These are phyloP conservation scores for Calamus simplicifolius DNA, from an alignment of 176 grass and related monocot species.

Conservation along the genomic window DNA sequence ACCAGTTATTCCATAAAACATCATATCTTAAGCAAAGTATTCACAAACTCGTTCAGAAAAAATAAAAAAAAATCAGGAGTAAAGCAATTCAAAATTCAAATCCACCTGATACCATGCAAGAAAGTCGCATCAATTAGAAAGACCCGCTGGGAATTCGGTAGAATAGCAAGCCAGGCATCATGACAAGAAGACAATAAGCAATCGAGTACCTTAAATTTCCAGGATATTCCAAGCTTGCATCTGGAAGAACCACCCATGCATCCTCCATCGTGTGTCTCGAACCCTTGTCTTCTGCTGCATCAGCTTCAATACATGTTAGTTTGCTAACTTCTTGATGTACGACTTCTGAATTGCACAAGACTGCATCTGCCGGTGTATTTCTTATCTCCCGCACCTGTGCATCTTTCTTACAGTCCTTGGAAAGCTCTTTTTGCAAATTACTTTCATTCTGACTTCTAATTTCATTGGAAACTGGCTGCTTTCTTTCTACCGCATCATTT, in stretches of 20 bases:
- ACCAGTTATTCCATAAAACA: too few species aligned
- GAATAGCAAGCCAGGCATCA: background rate
- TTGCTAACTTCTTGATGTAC: slow-evolving; percentile 12
- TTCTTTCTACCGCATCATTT: background rate
- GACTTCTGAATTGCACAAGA: slow-evolving; percentile 14
- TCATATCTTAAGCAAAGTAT: too few species aligned
- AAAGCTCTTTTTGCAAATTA: slow-evolving; percentile 6
- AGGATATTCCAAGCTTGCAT: slow-evolving; percentile 34
- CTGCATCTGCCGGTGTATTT: slow-evolving; percentile 13
- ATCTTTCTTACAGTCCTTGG: slow-evolving; percentile 3
- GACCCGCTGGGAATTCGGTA: background rate
- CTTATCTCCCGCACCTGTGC: background rate
- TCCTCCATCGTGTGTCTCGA: slow-evolving; percentile 88
- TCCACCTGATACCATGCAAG: too few species aligned
- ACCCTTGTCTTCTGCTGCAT: slow-evolving; percentile 77
- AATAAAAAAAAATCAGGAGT: too few species aligned
- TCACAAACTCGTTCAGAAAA: too few species aligned
- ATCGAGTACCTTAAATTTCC: slow-evolving; percentile 46
- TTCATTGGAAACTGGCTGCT: slow-evolving; percentile 5
- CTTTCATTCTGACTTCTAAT: slow-evolving; percentile 13
- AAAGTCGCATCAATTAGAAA: too few species aligned
- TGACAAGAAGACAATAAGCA: background rate
- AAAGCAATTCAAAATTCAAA: too few species aligned
- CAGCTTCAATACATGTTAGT: slow-evolving; percentile 51
- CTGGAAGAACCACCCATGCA: slow-evolving; percentile 58